These are phyloP conservation scores for Rugonectria rugulosa DNA, from an alignment of 2,329 filamentous ascomycete species.

Conservation along the genomic window DNA sequence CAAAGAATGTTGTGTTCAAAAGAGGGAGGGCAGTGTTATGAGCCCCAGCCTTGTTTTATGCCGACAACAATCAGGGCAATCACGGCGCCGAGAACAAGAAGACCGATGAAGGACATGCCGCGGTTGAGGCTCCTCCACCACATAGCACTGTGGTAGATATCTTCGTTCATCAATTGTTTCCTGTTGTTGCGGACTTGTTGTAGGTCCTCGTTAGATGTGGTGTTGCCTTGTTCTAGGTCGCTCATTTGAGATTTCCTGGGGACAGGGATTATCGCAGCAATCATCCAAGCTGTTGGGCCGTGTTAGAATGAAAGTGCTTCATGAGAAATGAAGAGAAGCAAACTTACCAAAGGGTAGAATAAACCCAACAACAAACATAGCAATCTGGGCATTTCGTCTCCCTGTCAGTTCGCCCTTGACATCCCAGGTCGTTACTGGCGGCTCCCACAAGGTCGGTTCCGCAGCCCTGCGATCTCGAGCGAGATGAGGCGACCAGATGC, in stretches of 20 bases:
- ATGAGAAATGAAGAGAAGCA: neutral
- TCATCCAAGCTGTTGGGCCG: constrained; percentile 72
- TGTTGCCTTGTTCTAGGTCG: constrained; percentile 58
- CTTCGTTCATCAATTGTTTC: constrained; percentile 50
- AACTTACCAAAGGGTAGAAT: constrained; percentile 74
- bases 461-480: constrained; percentile 67
- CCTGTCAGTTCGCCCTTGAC: constrained; percentile 67
- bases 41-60: constrained; percentile 57
- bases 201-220: constrained; percentile 49
- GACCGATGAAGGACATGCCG: constrained; percentile 63
- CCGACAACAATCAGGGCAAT: constrained; percentile 61
- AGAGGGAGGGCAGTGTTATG: constrained; percentile 22
- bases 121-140: constrained; percentile 70
- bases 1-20: neutral
- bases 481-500: constrained; percentile 78
- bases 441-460: constrained; percentile 72
- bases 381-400: constrained; percentile 75
- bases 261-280: constrained; percentile 77
- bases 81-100: constrained; percentile 61
- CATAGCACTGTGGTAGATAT: constrained; percentile 58
- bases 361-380: constrained; percentile 80
- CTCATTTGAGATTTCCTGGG: constrained; percentile 63
- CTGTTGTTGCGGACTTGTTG: constrained; percentile 46
- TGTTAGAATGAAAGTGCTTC: constrained; percentile 23
- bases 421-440: constrained; percentile 73